Conservation (phyloP, 495 filamentous ascomycete species). For the Thozetella sp. region DNA sequence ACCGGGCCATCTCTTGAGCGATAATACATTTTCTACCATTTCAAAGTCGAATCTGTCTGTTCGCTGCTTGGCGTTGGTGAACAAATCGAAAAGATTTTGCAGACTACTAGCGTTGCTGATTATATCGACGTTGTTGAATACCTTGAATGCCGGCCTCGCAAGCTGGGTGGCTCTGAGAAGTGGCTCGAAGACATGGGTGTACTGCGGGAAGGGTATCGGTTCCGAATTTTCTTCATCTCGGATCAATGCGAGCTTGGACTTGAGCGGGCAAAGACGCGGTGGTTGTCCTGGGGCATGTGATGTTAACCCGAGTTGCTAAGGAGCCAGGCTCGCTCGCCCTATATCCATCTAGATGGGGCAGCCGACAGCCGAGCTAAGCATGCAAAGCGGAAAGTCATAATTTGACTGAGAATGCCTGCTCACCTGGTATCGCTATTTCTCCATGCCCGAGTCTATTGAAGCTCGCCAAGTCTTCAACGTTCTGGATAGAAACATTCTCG, state of each 20-base stretch:
- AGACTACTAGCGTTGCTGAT: conserved; percentile 22
- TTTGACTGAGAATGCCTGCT: background rate
- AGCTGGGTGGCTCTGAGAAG: conserved; percentile 16
- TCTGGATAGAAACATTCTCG: too few species aligned
- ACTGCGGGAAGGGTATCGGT: conserved; percentile 5
- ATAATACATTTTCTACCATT: conserved; percentile 5
- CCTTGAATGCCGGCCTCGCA: conserved; percentile 8
- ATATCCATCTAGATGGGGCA: background rate
- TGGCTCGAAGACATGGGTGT: conserved; percentile 17
- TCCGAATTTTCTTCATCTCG: background rate
- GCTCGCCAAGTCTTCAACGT: conserved; percentile 14
- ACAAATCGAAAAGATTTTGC: conserved; percentile 21
- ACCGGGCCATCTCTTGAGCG: conserved; percentile 17
- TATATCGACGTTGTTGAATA: conserved; percentile 9
- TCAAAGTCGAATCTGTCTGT: conserved; percentile 20
- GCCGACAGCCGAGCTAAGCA: background rate
- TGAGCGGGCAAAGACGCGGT: conserved; percentile 13
- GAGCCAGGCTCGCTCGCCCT: background rate
- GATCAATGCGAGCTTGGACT: conserved; percentile 6
- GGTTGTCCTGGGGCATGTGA: conserved; percentile 11
- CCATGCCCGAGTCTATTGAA: conserved; percentile 21
- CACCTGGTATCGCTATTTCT: conserved; percentile 26
- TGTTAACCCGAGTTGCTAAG: too few species aligned
- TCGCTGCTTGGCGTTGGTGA: background rate
- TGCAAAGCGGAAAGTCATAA: background rate